Base-by-base conservation (phyloP, 345 rosid species). In the Euphorbia pulcherrima region DNA sequence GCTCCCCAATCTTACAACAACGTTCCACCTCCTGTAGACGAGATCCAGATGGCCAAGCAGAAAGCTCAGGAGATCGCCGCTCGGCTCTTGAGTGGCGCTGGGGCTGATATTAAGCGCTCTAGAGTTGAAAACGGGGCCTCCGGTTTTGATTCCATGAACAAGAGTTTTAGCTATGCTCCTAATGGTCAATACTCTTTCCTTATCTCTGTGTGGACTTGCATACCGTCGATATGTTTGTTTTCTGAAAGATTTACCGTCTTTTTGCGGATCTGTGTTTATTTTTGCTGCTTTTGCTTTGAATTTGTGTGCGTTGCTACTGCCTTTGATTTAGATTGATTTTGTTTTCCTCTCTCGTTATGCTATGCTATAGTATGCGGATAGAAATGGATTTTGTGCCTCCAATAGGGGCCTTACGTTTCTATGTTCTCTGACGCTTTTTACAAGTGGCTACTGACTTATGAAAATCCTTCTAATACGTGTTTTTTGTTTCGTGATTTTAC, bases 41-140 rank as follows among this genome's bases (percentile, higher is more conserved):
- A 90, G 78, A 83, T 95, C 81, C 94, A 88, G 84, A 75, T 84
- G 17, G 98, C 98, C 52, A 95, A 92, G 80, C 97, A 85, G 74
- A 85, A 82, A 16, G 99, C 94, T 13, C 93, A 95, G 77, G 90
- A 87, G 79, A 87, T 95, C 78, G 99, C 98, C 5, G 90, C 99
- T 61, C 93, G 99, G 39, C 85, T 95, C 16, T 52, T 81, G 62
- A 81, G 73, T 52, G 70, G 78, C n/a, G 82, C 74, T 46, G 68
- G 83, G 24, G 81, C 81, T 0, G 99, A 92, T 30, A 72, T 73
- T 37, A 95, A 95, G 78, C 96, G 98, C 35, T 82, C 92, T 67
- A 85, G 98, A 64, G 85, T 87, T 16, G 99, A 92, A 2, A 87
- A 92, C 51, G 91, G 85, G 18, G 72, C 84, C 12, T 72, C 86